Evolutionary conservation across 164 flowering plant genomes (phyloP), one percentile per base, ranked within the genome.

Genomic region (Hamamelis virginiana): DNA sequence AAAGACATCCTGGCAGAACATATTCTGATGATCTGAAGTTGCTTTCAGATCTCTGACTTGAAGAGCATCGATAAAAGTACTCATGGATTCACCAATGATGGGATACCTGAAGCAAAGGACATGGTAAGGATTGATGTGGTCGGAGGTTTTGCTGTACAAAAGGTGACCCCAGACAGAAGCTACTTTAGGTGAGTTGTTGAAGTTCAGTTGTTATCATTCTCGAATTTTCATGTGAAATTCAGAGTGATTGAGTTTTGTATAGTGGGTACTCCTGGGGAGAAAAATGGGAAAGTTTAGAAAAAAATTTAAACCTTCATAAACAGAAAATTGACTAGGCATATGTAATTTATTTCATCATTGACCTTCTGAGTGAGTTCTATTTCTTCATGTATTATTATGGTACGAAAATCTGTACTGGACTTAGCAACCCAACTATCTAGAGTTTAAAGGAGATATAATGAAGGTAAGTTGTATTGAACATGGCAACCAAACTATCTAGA

Each of bases 111-210:
- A 69, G 83, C 83, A 52, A 75, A 78, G 60, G 90, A 92, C 68
- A 77, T 79, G 8, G 91, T 91, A 5, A 84, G 96, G 65, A 82
- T 92, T 68, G 96, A 80, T 69, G 13, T 91, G 48, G 91, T 88
- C 12, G 97, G 99, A 74, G 99, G 96, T 48, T 81, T 91, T 82
- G 99, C 91, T 25, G n/a, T 95, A 48, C 97, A 92, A 68, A 89
- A 86, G 83, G 88, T 90, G 76, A 80, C 84, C 27, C 71, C 77
- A 64, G 78, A 79, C 41, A 79, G 85, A 73, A 89, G 97, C 77
- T 95, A 87, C 81, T 92, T 92, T 66, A 75, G 97, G 99, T 92
- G 76, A 80, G 88, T 63, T 75, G 23, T 9, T 59, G 9, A 63
- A 46, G 16, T 61, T 59, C 33, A 61, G 13, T 33, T 26, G 27